phyloP scores from a whole-genome alignment of 208 protist genomes.

The Wallacemonas rigidus region DNA sequence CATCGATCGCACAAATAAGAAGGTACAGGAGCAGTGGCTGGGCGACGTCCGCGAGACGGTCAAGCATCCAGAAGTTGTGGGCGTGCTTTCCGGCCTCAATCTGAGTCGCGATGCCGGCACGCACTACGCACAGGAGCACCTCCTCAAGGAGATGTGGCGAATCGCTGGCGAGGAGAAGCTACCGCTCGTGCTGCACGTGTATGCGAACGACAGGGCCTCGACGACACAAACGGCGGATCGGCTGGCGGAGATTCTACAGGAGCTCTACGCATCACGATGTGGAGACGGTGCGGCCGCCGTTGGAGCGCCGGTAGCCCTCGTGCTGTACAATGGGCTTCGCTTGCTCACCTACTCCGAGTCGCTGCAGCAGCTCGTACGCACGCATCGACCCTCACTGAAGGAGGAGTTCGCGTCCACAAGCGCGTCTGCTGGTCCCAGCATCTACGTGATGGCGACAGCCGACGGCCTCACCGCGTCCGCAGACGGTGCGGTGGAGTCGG shows the following conservation, averaged over 20 bases:
- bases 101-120: conserved; percentile 60
- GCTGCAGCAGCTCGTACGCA: conserved; percentile 48
- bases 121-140: conserved; percentile 77
- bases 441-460: conserved; percentile 64
- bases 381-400: conserved; percentile 25
- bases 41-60: conserved; percentile 41
- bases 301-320: conserved; percentile 38
- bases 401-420: background rate
- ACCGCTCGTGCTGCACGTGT: conserved; percentile 68
- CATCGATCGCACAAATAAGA: conserved; percentile 72
- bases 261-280: conserved; percentile 33
- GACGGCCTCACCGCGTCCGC: conserved; percentile 40
- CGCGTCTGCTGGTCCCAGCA: conserved; percentile 8
- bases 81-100: conserved; percentile 72
- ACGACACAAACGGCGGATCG: conserved; percentile 49
- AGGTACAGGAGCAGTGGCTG: conserved; percentile 71
- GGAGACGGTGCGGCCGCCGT: background rate
- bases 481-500: conserved; percentile 8
- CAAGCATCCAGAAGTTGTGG: conserved; percentile 56
- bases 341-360: conserved; percentile 46
- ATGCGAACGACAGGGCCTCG: conserved; percentile 23
- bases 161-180: conserved; percentile 47
- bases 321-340: conserved; percentile 64
- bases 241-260: conserved; percentile 51
- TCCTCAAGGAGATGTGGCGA: conserved; percentile 49